These are phyloP conservation scores for Venturiaceae sp. DNA, from an alignment of 2,329 filamentous ascomycete genomes.

Conservation along the genomic window DNA sequence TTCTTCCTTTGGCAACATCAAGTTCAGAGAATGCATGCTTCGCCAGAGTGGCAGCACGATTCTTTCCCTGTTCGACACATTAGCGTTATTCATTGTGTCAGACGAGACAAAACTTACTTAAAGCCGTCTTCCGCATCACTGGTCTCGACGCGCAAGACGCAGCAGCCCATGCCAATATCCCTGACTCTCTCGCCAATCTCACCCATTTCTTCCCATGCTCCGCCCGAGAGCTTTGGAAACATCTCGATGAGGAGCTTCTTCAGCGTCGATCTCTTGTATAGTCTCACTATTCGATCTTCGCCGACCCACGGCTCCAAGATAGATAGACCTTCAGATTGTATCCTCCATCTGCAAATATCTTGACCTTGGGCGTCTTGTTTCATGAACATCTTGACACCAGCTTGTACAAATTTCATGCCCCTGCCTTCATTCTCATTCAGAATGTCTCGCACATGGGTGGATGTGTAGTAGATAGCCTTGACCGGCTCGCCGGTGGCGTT, in stretches of 20 bases:
- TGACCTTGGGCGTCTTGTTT: slow-evolving; percentile 87
- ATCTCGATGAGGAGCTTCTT: slow-evolving; percentile 82
- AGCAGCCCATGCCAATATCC: slow-evolving; percentile 82
- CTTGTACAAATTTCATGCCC: slow-evolving; percentile 92
- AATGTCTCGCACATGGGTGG: slow-evolving; percentile 73
- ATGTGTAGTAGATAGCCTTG: slow-evolving; percentile 96
- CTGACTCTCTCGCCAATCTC: slow-evolving; percentile 81
- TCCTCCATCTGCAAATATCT: slow-evolving; percentile 85
- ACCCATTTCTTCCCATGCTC: slow-evolving; percentile 64
- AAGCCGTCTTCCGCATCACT: slow-evolving; percentile 53
- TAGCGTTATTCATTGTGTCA: neutral
- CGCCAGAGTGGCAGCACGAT: slow-evolving; percentile 93
- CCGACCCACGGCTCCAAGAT: slow-evolving; percentile 89
- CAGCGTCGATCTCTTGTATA: slow-evolving; percentile 72
- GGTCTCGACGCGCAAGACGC: slow-evolving; percentile 75
- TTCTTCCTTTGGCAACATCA: slow-evolving; percentile 98
- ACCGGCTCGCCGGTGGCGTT: slow-evolving; percentile 81
- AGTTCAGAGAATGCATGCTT: slow-evolving; percentile 80
- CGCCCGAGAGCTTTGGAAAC: slow-evolving; percentile 80
- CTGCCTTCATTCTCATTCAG: slow-evolving; percentile 79
- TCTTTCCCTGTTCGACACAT: slow-evolving; percentile 44
- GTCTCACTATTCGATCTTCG: slow-evolving; percentile 60
- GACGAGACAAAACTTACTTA: slow-evolving; percentile 23
- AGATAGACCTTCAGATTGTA: slow-evolving; percentile 87
- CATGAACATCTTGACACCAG: slow-evolving; percentile 97